These are phyloP conservation scores for Pogostemon cablin DNA, from an alignment of 257 asterid genomes.

Conservation along the genomic window DNA sequence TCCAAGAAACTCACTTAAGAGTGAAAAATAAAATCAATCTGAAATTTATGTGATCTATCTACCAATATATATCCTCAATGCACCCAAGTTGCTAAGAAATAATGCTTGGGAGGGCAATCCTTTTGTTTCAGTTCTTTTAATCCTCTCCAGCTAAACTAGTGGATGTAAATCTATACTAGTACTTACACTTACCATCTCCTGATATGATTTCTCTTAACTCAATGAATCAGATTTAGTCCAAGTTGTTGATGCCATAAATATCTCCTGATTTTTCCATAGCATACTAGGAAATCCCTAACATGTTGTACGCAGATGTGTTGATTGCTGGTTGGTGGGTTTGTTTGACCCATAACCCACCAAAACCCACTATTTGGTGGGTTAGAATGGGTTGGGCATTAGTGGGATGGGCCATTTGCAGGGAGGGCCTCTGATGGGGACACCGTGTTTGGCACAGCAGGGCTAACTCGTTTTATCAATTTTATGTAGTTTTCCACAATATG, in stretches of 20 bases:
- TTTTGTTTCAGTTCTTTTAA: background rate
- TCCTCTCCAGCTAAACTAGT: conserved; percentile 21
- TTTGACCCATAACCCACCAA: no score
- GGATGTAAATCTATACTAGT: background rate
- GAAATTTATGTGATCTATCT: background rate
- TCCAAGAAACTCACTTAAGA: no score
- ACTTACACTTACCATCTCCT: background rate
- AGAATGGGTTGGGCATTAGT: no score
- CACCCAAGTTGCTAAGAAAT: background rate
- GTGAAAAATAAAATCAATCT: background rate
- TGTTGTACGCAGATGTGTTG: background rate
- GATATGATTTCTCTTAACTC: conserved; percentile 5
- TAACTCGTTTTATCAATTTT: no score
- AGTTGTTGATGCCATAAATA: background rate
- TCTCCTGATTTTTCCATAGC: background rate
- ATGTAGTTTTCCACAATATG: no score
- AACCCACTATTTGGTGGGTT: no score
- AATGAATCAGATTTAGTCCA: background rate
- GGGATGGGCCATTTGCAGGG: no score
- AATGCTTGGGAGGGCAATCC: background rate
- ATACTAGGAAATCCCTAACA: background rate
- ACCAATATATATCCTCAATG: background rate
- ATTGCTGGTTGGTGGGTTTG: no score
- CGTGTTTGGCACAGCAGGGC: no score
- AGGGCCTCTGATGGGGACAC: no score